phyloP scores from a whole-genome alignment of 1,284 basidiomycete genomes.

The Erythrobasidium hasegawianum region DNA sequence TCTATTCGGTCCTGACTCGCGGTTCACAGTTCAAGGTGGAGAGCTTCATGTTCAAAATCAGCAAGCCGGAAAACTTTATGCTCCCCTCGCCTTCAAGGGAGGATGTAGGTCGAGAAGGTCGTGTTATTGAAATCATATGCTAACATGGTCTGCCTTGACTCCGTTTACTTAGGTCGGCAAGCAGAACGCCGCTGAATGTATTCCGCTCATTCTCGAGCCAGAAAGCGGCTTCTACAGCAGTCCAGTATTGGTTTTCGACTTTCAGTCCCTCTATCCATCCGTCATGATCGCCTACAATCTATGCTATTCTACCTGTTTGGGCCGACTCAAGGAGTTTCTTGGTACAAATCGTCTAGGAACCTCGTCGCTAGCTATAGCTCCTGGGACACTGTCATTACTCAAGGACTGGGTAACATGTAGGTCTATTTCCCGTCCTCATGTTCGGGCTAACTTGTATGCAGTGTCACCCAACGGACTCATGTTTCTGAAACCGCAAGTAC shows the following conservation, averaged over 20 bases:
- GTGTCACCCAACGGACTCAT: conserved; percentile 93
- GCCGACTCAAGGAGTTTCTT: conserved; percentile 75
- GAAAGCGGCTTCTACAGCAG: conserved; percentile 86
- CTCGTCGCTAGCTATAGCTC: conserved; percentile 66
- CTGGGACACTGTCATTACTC: conserved; percentile 65
- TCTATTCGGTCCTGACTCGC: conserved; percentile 87
- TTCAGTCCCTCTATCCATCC: conserved; percentile 92
- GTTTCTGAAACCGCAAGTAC: conserved; percentile 80
- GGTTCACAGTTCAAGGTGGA: conserved; percentile 99
- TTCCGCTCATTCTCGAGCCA: conserved; percentile 92
- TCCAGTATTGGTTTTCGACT: conserved; percentile 88
- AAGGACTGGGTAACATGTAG: conserved; percentile 70
- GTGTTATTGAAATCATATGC: too few species aligned
- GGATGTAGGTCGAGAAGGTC: conserved; percentile 65
- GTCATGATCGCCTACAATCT: conserved; percentile 99
- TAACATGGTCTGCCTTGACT: too few species aligned
- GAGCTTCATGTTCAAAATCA: conserved; percentile 94
- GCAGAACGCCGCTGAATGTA: conserved; percentile 92
- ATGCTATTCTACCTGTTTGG: conserved; percentile 95
- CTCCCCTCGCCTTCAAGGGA: conserved; percentile 78
- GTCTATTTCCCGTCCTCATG: conserved; percentile 37
- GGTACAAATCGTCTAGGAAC: conserved; percentile 80
- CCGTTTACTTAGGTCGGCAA: conserved; percentile 93
- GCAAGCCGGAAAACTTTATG: conserved; percentile 92
- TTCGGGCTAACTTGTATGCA: conserved; percentile 48